Evolutionary conservation across 2,329 filamentous ascomycete species (phyloP).

Genomic region (Furcasterigmium furcatum): DNA sequence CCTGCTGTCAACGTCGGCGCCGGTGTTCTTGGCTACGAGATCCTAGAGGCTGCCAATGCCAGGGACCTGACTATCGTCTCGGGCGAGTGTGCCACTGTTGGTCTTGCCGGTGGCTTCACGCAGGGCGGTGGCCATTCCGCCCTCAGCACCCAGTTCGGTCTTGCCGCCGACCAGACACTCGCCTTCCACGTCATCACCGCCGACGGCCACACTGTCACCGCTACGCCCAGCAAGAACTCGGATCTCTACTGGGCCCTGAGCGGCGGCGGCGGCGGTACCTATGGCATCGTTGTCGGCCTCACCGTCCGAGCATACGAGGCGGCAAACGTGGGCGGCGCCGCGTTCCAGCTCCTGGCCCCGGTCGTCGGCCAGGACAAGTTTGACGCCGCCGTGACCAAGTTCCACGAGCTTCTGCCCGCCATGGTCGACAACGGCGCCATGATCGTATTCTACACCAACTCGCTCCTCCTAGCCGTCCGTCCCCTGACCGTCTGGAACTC

Average conservation of each 20-base stretch:
- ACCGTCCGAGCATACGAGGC: constrained; percentile 46
- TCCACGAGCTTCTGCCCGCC: constrained; percentile 34
- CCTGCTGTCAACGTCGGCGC: constrained; percentile 50
- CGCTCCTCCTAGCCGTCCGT: constrained; percentile 38
- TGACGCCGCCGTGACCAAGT: constrained; percentile 43
- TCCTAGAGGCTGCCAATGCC: constrained; percentile 30
- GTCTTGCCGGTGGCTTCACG: constrained; percentile 41
- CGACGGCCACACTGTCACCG: constrained; percentile 34
- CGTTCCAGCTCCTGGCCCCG: constrained; percentile 32
- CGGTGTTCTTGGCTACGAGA: constrained; percentile 47
- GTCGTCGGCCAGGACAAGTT: constrained; percentile 31
- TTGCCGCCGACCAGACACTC: constrained; percentile 46
- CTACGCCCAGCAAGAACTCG: constrained; percentile 34
- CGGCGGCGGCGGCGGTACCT: constrained; percentile 50
- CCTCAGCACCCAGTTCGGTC: constrained; percentile 36
- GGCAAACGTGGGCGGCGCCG: constrained; percentile 36
- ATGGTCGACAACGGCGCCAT: constrained; percentile 49
- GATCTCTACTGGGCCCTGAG: constrained; percentile 54
- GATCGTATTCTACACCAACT: constrained; percentile 43
- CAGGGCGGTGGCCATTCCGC: constrained; percentile 45
- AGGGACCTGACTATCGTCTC: constrained; percentile 9
- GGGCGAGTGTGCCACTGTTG: constrained; percentile 14
- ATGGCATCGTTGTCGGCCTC: constrained; percentile 46
- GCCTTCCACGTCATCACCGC: constrained; percentile 42
- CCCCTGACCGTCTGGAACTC: constrained; percentile 21